A percentile compares a stretch with the other conserved stretches of the same genome.
phyloP scores from a whole-genome alignment of 1,139 yeast genomes.

The Candida albicans region DNA sequence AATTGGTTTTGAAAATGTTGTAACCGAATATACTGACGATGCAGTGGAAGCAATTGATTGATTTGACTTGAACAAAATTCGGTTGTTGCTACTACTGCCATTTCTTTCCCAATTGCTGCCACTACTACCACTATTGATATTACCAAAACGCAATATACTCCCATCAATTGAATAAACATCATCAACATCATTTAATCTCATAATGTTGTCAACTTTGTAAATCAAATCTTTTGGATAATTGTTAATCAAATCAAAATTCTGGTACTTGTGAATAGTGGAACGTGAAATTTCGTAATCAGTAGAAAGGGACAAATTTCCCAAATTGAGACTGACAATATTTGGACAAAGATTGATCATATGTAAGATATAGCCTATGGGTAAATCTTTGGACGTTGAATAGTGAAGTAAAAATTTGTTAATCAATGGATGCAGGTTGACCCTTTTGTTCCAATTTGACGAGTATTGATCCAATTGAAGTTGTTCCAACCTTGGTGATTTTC shows the following conservation, averaged over 20 bases:
- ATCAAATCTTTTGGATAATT: slow-evolving; percentile 38
- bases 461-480: slow-evolving; percentile 10
- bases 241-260: slow-evolving; percentile 39
- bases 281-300: slow-evolving; percentile 54
- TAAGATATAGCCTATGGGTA: slow-evolving; percentile 67
- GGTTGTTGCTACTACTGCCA: slow-evolving; percentile 1
- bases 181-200: slow-evolving; percentile 15
- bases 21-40: slow-evolving; percentile 32
- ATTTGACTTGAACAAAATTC: slow-evolving; percentile 12
- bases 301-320: slow-evolving; percentile 57
- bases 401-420: slow-evolving; percentile 57
- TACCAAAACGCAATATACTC: slow-evolving; percentile 8
- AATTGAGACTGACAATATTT: slow-evolving; percentile 48
- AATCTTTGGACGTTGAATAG: slow-evolving; percentile 60
- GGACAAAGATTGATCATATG: slow-evolving; percentile 63
- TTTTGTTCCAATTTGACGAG: slow-evolving; percentile 9
- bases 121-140: too few relatives aligned
- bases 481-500: slow-evolving; percentile 15
- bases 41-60: slow-evolving; percentile 24
- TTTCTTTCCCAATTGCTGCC: too few relatives aligned
- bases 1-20: slow-evolving; percentile 30
- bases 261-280: slow-evolving; percentile 34
- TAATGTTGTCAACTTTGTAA: slow-evolving; percentile 23
- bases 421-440: slow-evolving; percentile 48
- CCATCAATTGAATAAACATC: slow-evolving; percentile 6